Evolutionary conservation across 768 basidiomycete genomes (phyloP).

Genomic region (Serendipita sp.): DNA sequence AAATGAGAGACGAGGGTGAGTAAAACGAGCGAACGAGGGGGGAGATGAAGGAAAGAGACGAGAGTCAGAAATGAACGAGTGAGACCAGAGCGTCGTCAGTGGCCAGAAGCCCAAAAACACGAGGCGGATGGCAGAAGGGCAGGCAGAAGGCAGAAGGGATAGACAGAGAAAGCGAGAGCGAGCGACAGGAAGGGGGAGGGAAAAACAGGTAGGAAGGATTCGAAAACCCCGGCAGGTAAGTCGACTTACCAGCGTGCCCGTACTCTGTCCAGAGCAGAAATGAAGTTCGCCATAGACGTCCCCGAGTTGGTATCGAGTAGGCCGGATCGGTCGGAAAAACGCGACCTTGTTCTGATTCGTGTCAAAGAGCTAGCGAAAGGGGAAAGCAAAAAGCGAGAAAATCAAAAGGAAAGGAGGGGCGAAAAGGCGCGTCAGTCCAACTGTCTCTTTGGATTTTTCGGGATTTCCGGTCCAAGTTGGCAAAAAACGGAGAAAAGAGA

Average conservation of each 20-base stretch:
- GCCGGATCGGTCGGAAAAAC: slow-evolving; percentile 61
- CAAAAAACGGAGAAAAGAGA: background rate
- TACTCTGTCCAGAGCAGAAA: slow-evolving; percentile 61
- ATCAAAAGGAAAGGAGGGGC: background rate
- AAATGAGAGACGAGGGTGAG: background rate
- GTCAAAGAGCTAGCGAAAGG: slow-evolving; percentile 7
- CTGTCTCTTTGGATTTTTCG: too few relatives aligned
- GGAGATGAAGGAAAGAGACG: slow-evolving; percentile 7
- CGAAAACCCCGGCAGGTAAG: background rate
- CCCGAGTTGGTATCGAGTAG: slow-evolving; percentile 68
- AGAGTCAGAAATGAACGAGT: slow-evolving; percentile 8
- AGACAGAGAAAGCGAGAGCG: background rate
- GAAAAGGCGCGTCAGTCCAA: too few relatives aligned
- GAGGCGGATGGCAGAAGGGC: background rate
- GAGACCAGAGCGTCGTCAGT: background rate
- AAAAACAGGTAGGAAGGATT: background rate
- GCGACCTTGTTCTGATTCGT: slow-evolving; percentile 31
- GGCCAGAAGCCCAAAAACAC: background rate
- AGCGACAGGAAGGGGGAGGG: background rate
- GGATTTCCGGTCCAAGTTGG: too few relatives aligned
- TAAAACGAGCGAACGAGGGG: slow-evolving; percentile 9
- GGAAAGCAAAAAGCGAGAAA: background rate
- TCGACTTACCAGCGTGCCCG: slow-evolving; percentile 57
- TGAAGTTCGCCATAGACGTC: slow-evolving; percentile 79
- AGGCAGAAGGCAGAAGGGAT: slow-evolving; percentile 7